phyloP scores from a whole-genome alignment of 2,329 filamentous ascomycete genomes.

The Didymosphaeria variabile region DNA sequence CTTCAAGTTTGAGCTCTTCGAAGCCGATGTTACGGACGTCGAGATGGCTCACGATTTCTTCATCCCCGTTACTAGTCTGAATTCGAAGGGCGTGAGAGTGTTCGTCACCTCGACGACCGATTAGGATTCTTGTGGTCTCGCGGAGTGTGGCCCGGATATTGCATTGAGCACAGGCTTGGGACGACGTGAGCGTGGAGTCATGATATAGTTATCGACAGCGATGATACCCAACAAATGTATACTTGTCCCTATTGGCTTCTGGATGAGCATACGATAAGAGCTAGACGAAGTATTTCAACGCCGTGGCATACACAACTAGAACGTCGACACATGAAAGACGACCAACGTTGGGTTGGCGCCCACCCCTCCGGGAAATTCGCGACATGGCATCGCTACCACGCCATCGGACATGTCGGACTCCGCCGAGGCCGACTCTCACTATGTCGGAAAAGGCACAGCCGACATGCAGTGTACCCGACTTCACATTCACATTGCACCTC shows the following conservation, averaged over 20 bases:
- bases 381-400: background rate
- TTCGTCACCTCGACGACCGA: conserved; percentile 35
- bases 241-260: background rate
- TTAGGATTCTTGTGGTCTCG: conserved; percentile 7
- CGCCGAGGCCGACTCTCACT: background rate
- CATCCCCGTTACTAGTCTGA: conserved; percentile 42
- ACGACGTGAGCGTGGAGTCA: background rate
- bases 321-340: background rate
- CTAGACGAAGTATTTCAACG: background rate
- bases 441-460: background rate
- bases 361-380: background rate
- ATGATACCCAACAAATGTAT: background rate
- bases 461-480: background rate
- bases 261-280: background rate
- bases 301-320: background rate
- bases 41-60: conserved; percentile 51
- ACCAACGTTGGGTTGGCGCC: too few relatives aligned
- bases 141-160: background rate
- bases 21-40: conserved; percentile 42
- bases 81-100: conserved; percentile 49
- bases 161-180: background rate
- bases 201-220: background rate
- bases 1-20: conserved; percentile 42
- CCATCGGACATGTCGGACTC: background rate
- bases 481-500: too few relatives aligned